Conservation (phyloP, 2,329 filamentous ascomycete genomes). For the Diaporthe sp. region DNA sequence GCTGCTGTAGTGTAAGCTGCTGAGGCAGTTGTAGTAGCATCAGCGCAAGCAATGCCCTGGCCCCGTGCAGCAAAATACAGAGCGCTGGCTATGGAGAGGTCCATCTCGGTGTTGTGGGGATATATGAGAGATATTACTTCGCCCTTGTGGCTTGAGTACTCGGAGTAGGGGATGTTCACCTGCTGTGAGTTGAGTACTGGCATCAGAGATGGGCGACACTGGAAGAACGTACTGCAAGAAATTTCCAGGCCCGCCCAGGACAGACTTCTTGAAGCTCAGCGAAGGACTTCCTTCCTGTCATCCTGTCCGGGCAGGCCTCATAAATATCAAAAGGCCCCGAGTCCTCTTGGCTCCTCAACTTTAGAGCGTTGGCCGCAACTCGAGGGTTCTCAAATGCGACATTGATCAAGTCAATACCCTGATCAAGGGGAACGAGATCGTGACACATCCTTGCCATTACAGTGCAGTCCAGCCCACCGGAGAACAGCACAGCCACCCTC, state of each 20-base stretch:
- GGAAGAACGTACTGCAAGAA: constrained; percentile 73
- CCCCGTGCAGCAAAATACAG: constrained; percentile 96
- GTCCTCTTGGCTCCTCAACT: constrained; percentile 46
- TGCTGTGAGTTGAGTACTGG: constrained; percentile 47
- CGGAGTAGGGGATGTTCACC: constrained; percentile 85
- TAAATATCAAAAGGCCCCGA: constrained; percentile 63
- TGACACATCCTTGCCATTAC: constrained; percentile 85
- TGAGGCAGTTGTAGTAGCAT: constrained; percentile 41
- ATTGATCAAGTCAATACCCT: constrained; percentile 89
- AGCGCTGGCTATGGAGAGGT: constrained; percentile 91
- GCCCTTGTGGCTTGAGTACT: constrained; percentile 77
- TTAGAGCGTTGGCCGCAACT: constrained; percentile 69
- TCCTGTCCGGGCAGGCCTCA: constrained; percentile 89
- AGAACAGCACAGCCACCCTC: constrained; percentile 87
- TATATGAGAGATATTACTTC: constrained; percentile 83
- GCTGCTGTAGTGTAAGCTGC: constrained; percentile 75
- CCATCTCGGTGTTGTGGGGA: constrained; percentile 98
- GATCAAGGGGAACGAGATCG: constrained; percentile 76
- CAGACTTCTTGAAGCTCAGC: constrained; percentile 80
- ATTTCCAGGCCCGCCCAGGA: constrained; percentile 81
- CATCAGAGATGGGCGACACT: constrained; percentile 15
- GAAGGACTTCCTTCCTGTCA: constrained; percentile 86
- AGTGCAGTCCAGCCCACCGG: constrained; percentile 93
- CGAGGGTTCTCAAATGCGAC: constrained; percentile 97
- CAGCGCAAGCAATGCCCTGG: constrained; percentile 62